Evolutionary conservation across 768 basidiomycete species (phyloP).

Genomic region (Stropharia rugosoannulata): DNA sequence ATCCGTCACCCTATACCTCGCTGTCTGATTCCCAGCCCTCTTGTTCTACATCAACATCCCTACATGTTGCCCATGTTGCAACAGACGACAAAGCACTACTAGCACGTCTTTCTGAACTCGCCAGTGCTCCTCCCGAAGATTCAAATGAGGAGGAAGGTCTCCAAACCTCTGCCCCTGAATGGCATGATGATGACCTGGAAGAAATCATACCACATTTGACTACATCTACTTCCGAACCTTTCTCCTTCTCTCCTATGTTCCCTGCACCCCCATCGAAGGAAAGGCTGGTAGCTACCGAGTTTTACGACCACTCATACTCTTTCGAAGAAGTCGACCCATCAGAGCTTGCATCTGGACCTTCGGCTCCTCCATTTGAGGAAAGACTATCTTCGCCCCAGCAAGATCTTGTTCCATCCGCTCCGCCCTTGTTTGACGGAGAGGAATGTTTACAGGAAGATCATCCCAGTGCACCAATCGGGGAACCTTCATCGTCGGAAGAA

Average conservation of each 20-base stretch:
- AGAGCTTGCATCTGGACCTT: constrained; percentile 37
- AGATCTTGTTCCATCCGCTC: constrained; percentile 48
- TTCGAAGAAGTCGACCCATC: constrained; percentile 35
- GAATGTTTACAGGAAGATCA: constrained; percentile 16
- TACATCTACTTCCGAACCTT: constrained; percentile 6
- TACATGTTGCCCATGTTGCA: constrained; percentile 55
- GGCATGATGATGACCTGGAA: constrained; percentile 49
- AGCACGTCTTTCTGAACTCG: constrained; percentile 48
- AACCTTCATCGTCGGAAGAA: constrained; percentile 1
- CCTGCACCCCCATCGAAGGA: constrained; percentile 46
- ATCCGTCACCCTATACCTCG: constrained; percentile 15
- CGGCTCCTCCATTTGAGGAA: constrained; percentile 48
- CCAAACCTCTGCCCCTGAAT: constrained; percentile 48
- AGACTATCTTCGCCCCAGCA: constrained; percentile 32
- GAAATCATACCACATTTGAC: constrained; percentile 25
- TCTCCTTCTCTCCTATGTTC: constrained; percentile 31
- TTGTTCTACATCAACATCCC: not conserved
- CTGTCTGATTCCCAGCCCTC: constrained; percentile 3
- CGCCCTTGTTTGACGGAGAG: constrained; percentile 32
- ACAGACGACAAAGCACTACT: constrained; percentile 65
- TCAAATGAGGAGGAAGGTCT: constrained; percentile 13
- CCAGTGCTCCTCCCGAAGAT: constrained; percentile 50
- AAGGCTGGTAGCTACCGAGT: constrained; percentile 35
- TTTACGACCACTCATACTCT: constrained; percentile 40
- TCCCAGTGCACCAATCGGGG: constrained; percentile 23